Evolutionary conservation across 2,329 filamentous ascomycete species (phyloP).

Genomic region (Aaosphaeria pasadenensis): DNA sequence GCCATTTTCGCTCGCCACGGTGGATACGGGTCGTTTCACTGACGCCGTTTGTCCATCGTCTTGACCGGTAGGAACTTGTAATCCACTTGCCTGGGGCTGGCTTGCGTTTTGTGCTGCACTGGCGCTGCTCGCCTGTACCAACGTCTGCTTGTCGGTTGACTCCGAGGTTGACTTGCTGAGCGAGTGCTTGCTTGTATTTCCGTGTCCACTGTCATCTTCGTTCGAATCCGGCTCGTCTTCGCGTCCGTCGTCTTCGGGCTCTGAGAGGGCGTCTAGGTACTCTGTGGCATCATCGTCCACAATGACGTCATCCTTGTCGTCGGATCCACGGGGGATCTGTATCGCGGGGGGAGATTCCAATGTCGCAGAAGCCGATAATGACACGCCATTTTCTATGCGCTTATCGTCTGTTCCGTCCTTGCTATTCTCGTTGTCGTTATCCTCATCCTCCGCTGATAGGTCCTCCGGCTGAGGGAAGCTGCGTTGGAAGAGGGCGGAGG

Average conservation of each 20-base stretch:
- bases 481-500: constrained; percentile 34
- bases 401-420: constrained; percentile 3
- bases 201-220: constrained; percentile 6
- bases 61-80: constrained; percentile 22
- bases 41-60: constrained; percentile 11
- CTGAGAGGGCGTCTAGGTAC: constrained; percentile 23
- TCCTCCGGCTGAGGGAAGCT: constrained; percentile 44
- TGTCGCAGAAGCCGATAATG: constrained; percentile 8
- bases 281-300: constrained; percentile 15
- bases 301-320: constrained; percentile 19
- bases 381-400: constrained; percentile 7
- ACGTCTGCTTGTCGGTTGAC: constrained; percentile 12
- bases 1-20: constrained; percentile 23
- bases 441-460: constrained; percentile 24
- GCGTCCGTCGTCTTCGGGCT: constrained; percentile 23
- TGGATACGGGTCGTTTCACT: constrained; percentile 28
- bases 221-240: constrained; percentile 13
- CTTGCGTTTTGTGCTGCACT: constrained; percentile 4
- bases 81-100: constrained; percentile 26
- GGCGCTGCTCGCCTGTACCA: background rate
- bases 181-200: constrained; percentile 28
- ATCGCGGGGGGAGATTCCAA: constrained; percentile 25
- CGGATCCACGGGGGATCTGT: constrained; percentile 24
- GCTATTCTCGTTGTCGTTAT: constrained; percentile 7
- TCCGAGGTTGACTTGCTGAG: constrained; percentile 23